Conservation (phyloP, 805 yeast species). For the Candida ascalaphidarum region DNA sequence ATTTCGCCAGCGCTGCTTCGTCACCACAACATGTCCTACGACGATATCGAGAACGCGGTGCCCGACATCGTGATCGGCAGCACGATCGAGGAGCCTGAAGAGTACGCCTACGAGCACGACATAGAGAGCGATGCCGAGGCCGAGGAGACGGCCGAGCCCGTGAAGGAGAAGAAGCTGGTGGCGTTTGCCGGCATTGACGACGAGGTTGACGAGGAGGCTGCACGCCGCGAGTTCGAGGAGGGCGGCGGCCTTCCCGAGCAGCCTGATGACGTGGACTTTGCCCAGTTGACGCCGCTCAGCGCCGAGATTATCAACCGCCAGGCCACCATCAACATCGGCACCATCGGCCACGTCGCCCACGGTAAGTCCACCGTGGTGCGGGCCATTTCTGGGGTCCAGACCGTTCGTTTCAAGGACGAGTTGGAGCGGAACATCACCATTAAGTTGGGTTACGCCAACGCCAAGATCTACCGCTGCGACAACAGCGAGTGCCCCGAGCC, state of each 20-base stretch:
- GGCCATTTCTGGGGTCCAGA: slow-evolving; percentile 97
- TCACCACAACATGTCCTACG: slow-evolving; percentile 45
- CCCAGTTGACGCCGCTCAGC: slow-evolving; percentile 73
- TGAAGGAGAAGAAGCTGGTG: slow-evolving; percentile 57
- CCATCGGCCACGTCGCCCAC: slow-evolving; percentile 98
- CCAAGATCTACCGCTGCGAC: slow-evolving; percentile 92
- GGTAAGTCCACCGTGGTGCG: slow-evolving; percentile 91
- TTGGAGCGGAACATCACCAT: slow-evolving; percentile 98
- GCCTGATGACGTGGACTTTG: slow-evolving; percentile 81
- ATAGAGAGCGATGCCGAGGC: slow-evolving; percentile 37
- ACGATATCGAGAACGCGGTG: slow-evolving; percentile 74
- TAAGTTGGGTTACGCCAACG: slow-evolving; percentile 97
- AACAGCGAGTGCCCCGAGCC: slow-evolving; percentile 85
- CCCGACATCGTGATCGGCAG: slow-evolving; percentile 78
- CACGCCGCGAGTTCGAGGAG: slow-evolving; percentile 83
- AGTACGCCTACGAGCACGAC: slow-evolving; percentile 45
- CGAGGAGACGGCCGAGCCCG: slow-evolving; percentile 26
- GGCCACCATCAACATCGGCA: slow-evolving; percentile 98
- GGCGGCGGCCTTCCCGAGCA: slow-evolving; percentile 99
- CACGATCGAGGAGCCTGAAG: slow-evolving; percentile 27
- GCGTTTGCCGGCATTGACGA: slow-evolving; percentile 70
- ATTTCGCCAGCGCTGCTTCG: too few species aligned
- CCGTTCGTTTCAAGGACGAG: slow-evolving; percentile 98
- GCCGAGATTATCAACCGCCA: slow-evolving; percentile 97
- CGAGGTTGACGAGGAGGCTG: slow-evolving; percentile 66